Evolutionary conservation across 306 rosid species (phyloP), one percentile per base, ranked within the genome.

Genomic region (Benincasa hispida): DNA sequence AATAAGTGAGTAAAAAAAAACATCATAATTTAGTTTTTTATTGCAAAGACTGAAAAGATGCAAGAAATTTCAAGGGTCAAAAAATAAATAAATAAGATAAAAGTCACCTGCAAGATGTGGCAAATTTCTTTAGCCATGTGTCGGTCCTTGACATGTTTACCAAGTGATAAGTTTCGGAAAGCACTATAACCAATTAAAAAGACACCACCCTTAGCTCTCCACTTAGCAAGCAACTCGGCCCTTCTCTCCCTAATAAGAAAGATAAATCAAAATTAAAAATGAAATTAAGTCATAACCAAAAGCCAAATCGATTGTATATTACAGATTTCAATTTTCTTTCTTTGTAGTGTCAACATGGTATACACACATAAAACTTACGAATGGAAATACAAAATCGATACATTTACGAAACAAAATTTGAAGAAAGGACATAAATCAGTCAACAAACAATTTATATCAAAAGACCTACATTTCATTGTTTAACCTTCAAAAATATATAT

Each of bases 121-220:
- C 88, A 87, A 79, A 91, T 89, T 83, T 92, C 95, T 82, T 79
- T 81, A 27, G 99, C 97, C 62, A 80, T 59, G 53, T 88, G 82
- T 61, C 90, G 86, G 84, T 90, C 96, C 87, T 89, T 94, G 80
- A 89, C 89, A 79, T 90, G 69, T 88, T 92, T 94, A 78, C 93
- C 96, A 76, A 90, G 80, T 66, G 96, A 91, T 78, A 94, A 84
- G 75, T 87, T 94, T 55, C 99, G 93, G 82, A 94, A 92, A 80
- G 96, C 88, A 58, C 89, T 6, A 82, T 94, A 94, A 70, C 99
- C 95, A 79, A 94, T 92, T 80, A 94, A 76, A 87, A 94, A 92
- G 39, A 94, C 86, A 53, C 99, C 99, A 76, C 99, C 99, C 80
- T 94, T 94, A 12, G 85, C 78, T 88, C 95, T 89, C 99, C 99